Percentiles rank a stretch among this genome's conserved stretches.
Evolutionary conservation across 495 filamentous ascomycete genomes (phyloP).

Genomic region (Penicilliopsis zonata): DNA sequence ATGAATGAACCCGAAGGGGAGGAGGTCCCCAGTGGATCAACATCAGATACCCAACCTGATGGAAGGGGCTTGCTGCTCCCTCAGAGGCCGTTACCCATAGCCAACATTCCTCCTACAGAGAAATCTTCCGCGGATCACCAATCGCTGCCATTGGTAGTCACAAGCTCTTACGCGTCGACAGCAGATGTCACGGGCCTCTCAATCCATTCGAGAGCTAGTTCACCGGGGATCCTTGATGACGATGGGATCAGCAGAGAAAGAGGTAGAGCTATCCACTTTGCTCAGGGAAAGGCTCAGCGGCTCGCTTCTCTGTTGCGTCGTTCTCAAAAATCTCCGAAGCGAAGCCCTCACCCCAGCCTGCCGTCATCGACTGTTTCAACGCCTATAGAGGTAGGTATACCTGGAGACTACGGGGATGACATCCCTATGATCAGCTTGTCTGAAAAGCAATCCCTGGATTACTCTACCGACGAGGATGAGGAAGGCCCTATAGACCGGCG

Average conservation of each 20-base stretch:
- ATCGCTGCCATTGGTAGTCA: conserved; percentile 16
- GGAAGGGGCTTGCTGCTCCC: conserved; percentile 22
- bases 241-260: conserved; percentile 28
- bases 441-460: conserved; percentile 18
- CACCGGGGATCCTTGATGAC: conserved; percentile 10
- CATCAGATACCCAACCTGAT: conserved; percentile 18
- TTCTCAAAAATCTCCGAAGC: conserved; percentile 19
- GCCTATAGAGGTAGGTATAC: conserved; percentile 16
- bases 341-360: conserved; percentile 15
- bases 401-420: conserved; percentile 24
- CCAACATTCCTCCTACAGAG: conserved; percentile 29
- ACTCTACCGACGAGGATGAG: conserved; percentile 19
- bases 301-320: conserved; percentile 24
- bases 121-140: conserved; percentile 14
- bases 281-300: conserved; percentile 22
- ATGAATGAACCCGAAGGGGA: conserved; percentile 13
- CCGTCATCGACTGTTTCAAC: conserved; percentile 20
- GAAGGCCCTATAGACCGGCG: conserved; percentile 15
- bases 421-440: conserved; percentile 25
- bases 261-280: conserved; percentile 19
- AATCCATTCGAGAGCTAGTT: conserved; percentile 18
- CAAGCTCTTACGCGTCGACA: conserved; percentile 18
- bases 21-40: conserved; percentile 11
- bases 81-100: conserved; percentile 24
- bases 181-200: conserved; percentile 19